These are phyloP conservation scores for Ogataea henricii DNA, from an alignment of 805 yeast genomes.

Conservation along the genomic window DNA sequence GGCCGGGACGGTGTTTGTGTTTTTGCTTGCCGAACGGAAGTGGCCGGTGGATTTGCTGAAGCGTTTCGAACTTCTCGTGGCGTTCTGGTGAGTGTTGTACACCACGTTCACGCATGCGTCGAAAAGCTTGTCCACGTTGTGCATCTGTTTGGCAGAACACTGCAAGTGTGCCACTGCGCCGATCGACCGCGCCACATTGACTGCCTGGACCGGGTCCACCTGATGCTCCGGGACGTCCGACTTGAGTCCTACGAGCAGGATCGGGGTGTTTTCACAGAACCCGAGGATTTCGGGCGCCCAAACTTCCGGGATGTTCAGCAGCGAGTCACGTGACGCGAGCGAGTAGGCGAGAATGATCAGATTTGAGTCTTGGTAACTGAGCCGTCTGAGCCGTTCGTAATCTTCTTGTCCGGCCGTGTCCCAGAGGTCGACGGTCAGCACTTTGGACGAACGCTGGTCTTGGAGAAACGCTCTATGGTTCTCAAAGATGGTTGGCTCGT, in stretches of 20 bases:
- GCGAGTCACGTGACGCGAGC: constrained; percentile 58
- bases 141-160: constrained; percentile 75
- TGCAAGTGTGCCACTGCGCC: constrained; percentile 74
- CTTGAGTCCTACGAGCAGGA: constrained; percentile 81
- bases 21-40: constrained; percentile 25
- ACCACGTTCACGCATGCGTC: constrained; percentile 46
- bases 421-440: constrained; percentile 86
- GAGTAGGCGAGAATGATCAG: constrained; percentile 75
- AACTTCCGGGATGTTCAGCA: constrained; percentile 71
- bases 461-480: constrained; percentile 89
- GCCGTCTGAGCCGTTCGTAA: constrained; percentile 83
- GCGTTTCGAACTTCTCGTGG: constrained; percentile 16
- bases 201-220: constrained; percentile 29
- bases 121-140: constrained; percentile 69
- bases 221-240: constrained; percentile 55
- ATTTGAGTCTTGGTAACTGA: constrained; percentile 84
- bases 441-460: constrained; percentile 88
- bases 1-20: constrained; percentile 13
- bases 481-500: constrained; percentile 96
- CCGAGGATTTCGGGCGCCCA: constrained; percentile 90
- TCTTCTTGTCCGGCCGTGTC: constrained; percentile 96
- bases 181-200: constrained; percentile 40
- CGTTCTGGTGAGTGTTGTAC: constrained; percentile 23
- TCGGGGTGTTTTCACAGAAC: constrained; percentile 80
- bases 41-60: constrained; percentile 24